Evolutionary conservation across 2,329 filamentous ascomycete species (phyloP), one percentile per base, ranked within the genome.

Genomic region (Blastomyces silverae): DNA sequence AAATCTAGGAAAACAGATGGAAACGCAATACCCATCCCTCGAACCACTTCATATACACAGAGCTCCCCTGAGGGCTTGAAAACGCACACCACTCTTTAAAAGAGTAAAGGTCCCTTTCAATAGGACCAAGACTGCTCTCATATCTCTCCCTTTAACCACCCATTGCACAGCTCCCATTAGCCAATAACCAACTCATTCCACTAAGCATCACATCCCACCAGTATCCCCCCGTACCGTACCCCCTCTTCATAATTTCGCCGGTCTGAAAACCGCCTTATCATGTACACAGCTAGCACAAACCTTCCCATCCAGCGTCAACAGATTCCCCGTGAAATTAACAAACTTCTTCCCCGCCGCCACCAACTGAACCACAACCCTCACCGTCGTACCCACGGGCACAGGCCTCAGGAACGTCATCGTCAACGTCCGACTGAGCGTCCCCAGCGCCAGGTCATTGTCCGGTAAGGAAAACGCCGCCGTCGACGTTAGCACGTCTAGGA

Each of bases 401-500:
- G 88, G 88, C 0, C 86, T 81, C 67, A 90, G 75, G 73, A 89
- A 91, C 0, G 86, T 89, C 55, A 88, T 81, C 70, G 82, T 85
- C 63, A 91, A 79, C 37, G 84, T 87, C 66, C 88, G 82, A 71
- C 81, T 86, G 37, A 91, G 87, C 42, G 88, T 87, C 52, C 77
- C 78, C 64, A 80, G 76, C 83, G 87, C 89, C 73, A 82, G 85
- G 6, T 85, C 87, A 0, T 83, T 84, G 31, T 77, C 77, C 55
- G 82, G 81, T 62, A 88, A 74, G 48, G 87, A 79, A 11, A 81
- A 75, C 15, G 90, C 74, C 2, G 85, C 80, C 34, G 84, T 73
- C 3, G 84, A 85, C 0, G 89, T 90, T 69, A 84, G 82, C 65
- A 84, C 77, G 76, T 91, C 89, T 69, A 90, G 87, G 3, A 91